Conservation (phyloP, 768 basidiomycete genomes). For the Mycena haematopus region DNA sequence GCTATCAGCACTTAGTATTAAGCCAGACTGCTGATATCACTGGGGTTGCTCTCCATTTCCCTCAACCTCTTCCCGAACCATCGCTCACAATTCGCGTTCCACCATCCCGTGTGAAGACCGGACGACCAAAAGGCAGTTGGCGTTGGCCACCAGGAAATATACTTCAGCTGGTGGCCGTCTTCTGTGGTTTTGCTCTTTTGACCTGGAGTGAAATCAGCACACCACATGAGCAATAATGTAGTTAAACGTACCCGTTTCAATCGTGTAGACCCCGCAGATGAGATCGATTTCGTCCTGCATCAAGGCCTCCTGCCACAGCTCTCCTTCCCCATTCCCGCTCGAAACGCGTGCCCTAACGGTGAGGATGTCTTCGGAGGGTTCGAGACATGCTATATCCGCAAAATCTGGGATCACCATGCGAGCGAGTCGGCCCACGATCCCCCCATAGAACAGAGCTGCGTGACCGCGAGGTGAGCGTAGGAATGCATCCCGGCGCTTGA, state of each 20-base stretch:
- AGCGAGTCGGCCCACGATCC: constrained; percentile 20
- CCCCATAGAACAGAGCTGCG: constrained; percentile 20
- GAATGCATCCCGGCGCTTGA: constrained; percentile 13
- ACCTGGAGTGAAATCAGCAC: constrained; percentile 14
- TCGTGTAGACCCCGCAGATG: constrained; percentile 25
- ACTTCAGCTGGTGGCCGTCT: constrained; percentile 15
- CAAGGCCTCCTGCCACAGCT: constrained; percentile 14
- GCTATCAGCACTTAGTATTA: too few species aligned
- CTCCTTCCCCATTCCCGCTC: background rate
- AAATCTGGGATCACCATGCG: constrained; percentile 9
- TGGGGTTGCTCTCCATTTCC: too few species aligned
- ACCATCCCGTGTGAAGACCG: constrained; percentile 22
- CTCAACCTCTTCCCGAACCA: too few species aligned
- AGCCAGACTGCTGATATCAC: too few species aligned
- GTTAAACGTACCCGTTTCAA: constrained; percentile 19
- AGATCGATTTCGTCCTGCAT: constrained; percentile 13
- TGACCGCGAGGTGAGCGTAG: constrained; percentile 19
- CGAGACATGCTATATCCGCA: constrained; percentile 6
- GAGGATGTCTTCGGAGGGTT: constrained; percentile 19
- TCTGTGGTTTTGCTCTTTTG: constrained; percentile 4
- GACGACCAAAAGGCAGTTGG: background rate
- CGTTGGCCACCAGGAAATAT: too few species aligned
- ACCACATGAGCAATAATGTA: constrained; percentile 1
- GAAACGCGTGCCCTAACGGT: constrained; percentile 1
- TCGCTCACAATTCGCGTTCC: constrained; percentile 20